Evolutionary conservation across 2,329 filamentous ascomycete genomes (phyloP).

Genomic region (Chaetomiaceae sp.): DNA sequence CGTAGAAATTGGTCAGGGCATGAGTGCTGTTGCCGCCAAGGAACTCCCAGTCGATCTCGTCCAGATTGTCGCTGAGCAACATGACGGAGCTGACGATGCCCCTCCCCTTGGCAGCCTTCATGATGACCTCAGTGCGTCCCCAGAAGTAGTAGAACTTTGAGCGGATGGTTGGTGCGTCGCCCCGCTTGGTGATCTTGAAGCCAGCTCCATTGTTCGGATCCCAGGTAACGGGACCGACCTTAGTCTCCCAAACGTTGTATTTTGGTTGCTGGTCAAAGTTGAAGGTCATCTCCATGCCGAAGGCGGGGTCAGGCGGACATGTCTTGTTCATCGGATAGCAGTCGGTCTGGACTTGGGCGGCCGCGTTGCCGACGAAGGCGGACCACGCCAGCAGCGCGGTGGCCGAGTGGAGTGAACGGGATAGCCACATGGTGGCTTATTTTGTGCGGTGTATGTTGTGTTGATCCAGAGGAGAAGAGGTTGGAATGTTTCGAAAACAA

Average conservation of each 20-base stretch:
- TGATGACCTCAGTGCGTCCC: conserved; percentile 69
- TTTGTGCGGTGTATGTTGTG: not conserved
- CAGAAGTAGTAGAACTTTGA: conserved; percentile 84
- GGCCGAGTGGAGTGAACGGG: conserved; percentile 30
- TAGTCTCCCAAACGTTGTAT: conserved; percentile 62
- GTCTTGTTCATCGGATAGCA: conserved; percentile 63
- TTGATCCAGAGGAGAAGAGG: not conserved
- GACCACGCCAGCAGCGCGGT: conserved; percentile 38
- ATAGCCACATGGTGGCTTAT: conserved; percentile 24
- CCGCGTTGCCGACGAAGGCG: conserved; percentile 39
- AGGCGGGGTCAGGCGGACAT: conserved; percentile 67
- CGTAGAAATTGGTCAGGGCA: conserved; percentile 72
- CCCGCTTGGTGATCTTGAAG: conserved; percentile 65
- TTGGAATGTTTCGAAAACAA: too few relatives aligned
- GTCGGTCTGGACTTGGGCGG: conserved; percentile 69
- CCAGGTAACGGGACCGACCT: conserved; percentile 61
- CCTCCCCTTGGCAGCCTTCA: conserved; percentile 69
- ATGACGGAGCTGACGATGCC: conserved; percentile 82
- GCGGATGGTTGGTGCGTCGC: conserved; percentile 73
- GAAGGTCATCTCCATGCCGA: conserved; percentile 60
- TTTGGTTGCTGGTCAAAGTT: conserved; percentile 60
- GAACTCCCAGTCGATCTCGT: conserved; percentile 87
- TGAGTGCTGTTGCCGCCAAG: conserved; percentile 60
- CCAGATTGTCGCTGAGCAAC: conserved; percentile 75
- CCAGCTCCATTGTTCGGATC: conserved; percentile 57